A percentile compares a stretch with the other conserved stretches of the same genome.
These are phyloP conservation scores for Dimargaris verticillata DNA, from an alignment of 192 early-diverging fungal species.

Conservation along the genomic window DNA sequence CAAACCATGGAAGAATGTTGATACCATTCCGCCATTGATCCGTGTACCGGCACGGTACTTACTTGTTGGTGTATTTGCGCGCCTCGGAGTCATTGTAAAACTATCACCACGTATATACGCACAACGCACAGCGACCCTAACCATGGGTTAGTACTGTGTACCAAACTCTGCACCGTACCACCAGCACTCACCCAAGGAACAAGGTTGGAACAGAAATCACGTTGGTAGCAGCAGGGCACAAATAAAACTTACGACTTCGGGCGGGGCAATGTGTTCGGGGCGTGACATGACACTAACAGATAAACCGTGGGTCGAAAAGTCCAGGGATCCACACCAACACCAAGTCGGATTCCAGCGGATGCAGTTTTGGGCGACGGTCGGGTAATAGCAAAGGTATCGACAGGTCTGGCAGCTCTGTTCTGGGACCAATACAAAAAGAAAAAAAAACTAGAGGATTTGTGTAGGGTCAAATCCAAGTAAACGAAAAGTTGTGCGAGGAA, in stretches of 20 bases:
- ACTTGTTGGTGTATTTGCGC: slow-evolving; percentile 85
- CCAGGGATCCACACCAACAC: not conserved
- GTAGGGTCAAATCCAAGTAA: no score
- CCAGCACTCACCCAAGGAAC: not conserved
- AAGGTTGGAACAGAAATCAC: not conserved
- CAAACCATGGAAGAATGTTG: no score
- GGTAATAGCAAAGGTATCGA: not conserved
- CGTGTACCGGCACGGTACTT: no score
- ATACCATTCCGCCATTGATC: no score
- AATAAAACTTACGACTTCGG: slow-evolving; percentile 64
- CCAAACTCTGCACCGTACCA: no score
- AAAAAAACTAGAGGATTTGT: not conserved
- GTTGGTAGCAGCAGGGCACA: not conserved
- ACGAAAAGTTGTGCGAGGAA: no score
- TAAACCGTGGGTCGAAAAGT: not conserved
- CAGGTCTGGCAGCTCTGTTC: not conserved
- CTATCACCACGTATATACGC: slow-evolving; percentile 21
- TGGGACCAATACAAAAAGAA: not conserved
- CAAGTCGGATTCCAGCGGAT: not conserved
- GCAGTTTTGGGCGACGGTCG: not conserved
- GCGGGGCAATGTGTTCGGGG: slow-evolving; percentile 90
- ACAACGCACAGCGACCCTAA: not conserved
- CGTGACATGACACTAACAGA: slow-evolving; percentile 48
- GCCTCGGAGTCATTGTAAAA: slow-evolving; percentile 92
- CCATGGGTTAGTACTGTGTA: not conserved